Conservation (phyloP, 331 rosid genomes). For the Cydonia oblonga region DNA sequence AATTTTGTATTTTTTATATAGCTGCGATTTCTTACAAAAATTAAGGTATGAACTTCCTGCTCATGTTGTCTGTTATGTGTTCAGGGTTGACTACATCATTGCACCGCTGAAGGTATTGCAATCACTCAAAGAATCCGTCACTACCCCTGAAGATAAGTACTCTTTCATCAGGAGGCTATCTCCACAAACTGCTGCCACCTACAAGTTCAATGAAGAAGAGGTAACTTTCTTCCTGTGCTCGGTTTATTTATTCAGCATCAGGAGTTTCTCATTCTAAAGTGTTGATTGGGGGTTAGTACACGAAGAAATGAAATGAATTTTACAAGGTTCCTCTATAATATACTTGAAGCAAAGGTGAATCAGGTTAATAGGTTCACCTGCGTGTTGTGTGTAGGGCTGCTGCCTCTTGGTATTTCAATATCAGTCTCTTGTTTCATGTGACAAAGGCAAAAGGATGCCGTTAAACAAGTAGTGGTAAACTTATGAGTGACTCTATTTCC, state of each 20-base stretch:
- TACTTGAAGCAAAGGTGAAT: background rate
- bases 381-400: background rate
- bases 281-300: background rate
- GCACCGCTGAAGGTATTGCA: slow-evolving; percentile 89
- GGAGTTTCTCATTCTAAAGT: background rate
- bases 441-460: background rate
- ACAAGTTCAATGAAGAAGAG: slow-evolving; percentile 65
- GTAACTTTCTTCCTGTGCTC: slow-evolving; percentile 29
- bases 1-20: slow-evolving; percentile 1
- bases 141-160: slow-evolving; percentile 73
- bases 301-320: background rate
- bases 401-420: background rate
- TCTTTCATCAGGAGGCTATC: slow-evolving; percentile 75
- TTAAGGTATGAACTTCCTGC: background rate
- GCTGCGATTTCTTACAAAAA: slow-evolving; percentile 7
- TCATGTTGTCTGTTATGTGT: slow-evolving; percentile 8
- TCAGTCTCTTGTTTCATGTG: background rate
- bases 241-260: background rate
- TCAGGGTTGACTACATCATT: slow-evolving; percentile 86
- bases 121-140: slow-evolving; percentile 77
- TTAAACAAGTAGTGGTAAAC: background rate
- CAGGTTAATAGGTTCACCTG: background rate
- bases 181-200: slow-evolving; percentile 62
- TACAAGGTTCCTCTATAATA: background rate
- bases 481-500: background rate